These are phyloP conservation scores for Leccinum boreale DNA, from an alignment of 768 basidiomycete genomes.

Conservation along the genomic window DNA sequence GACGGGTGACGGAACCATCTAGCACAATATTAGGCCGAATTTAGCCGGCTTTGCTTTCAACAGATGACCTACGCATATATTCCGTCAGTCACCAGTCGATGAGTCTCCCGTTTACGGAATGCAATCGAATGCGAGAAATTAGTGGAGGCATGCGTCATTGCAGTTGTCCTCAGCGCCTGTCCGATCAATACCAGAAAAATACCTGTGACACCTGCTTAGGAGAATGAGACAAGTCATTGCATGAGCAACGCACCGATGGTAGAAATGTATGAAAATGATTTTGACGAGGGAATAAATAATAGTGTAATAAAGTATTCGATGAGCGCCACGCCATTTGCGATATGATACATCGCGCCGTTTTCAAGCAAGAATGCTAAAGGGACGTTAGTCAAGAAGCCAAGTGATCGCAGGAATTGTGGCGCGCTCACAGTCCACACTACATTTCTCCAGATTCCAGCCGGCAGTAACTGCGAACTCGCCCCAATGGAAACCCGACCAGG, in stretches of 20 bases:
- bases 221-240: not conserved
- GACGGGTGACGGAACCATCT: conserved; percentile 84
- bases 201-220: conserved; percentile 42
- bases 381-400: conserved; percentile 4
- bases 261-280: conserved; percentile 57
- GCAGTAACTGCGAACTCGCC: conserved; percentile 94
- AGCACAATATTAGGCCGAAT: not conserved
- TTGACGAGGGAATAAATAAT: conserved; percentile 64
- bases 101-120: conserved; percentile 64
- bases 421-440: conserved; percentile 86
- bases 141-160: conserved; percentile 95
- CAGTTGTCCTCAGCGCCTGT: conserved; percentile 76
- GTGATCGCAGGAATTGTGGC: not conserved
- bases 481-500: conserved; percentile 90
- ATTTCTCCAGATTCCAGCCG: conserved; percentile 91
- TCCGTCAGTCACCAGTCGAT: conserved; percentile 83
- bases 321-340: conserved; percentile 77
- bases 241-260: conserved; percentile 45
- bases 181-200: conserved; percentile 61
- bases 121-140: conserved; percentile 93
- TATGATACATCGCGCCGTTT: conserved; percentile 82
- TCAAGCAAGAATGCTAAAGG: conserved; percentile 85
- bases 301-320: conserved; percentile 73
- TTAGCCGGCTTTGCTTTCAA: not conserved
- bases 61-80: conserved; percentile 70